Evolutionary conservation across 2,329 filamentous ascomycete genomes (phyloP), one percentile per base, ranked within the genome.

Genomic region (Microcyclospora tardicrescens): DNA sequence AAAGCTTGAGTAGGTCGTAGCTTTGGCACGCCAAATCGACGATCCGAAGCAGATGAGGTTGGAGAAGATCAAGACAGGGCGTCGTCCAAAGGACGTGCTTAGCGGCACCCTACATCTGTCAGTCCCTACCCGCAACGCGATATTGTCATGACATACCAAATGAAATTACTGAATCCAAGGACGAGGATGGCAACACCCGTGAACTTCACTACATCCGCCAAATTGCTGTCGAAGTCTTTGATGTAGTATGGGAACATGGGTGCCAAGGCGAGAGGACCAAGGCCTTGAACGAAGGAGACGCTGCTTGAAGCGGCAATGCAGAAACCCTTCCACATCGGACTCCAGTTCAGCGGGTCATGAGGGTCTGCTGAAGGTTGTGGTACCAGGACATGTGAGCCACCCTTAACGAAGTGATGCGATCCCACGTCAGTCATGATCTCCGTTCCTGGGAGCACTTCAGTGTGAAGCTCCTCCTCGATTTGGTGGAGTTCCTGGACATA

Each of bases 401-500:
- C 62, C 49, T 78, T 79, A 50, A 79, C 73, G 49, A 80, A 80
- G 55, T 79, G 75, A 56, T 77, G 73, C 1, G 62, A 61, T 14
- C 73, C 74, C 29, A 79, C 67, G 62, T 81, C 71, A 8, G 65
- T 58, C 72, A 76, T 76, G 50, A 75, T 63, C 55, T 75, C 72
- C 3, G 72, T 76, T 16, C 72, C 72, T 3, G 72, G 72, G 31
- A 73, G 56, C 40, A 76, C 67, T 44, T 72, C 67, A 27, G 62
- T 62, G 39, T 69, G 61, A 42, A 75, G 64, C 60, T 73, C 68
- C 39, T 62, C 47, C 52, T 72, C 69, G 43, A 73, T 58, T 42
- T 66, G 61, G 40, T 53, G 60, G 34, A 62, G 56, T 47, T 66
- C 66, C 62, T 67, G 44, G 32, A 35, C 11, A 13, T 34, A 34